Evolutionary conservation across 2,329 filamentous ascomycete genomes (phyloP).

Genomic region (Catunica adiposa): DNA sequence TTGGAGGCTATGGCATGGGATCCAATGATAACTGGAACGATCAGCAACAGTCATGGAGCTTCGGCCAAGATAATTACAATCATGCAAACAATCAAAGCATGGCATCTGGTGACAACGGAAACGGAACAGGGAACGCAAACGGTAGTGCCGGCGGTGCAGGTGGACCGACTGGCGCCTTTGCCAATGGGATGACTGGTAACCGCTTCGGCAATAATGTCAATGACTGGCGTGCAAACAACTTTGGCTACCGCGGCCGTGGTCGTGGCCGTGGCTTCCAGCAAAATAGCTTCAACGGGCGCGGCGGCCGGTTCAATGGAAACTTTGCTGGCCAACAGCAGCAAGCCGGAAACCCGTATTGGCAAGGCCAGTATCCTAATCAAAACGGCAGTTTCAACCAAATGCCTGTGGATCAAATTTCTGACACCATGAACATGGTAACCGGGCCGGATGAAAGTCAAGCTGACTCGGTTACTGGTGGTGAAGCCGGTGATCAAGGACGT

Average conservation of each 20-base stretch:
- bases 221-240: constrained; percentile 12
- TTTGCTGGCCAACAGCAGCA: constrained; percentile 11
- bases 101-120: constrained; percentile 58
- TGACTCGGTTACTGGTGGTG: constrained; percentile 9
- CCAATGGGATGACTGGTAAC: constrained; percentile 8
- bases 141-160: constrained; percentile 21
- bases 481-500: constrained; percentile 14
- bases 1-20: constrained; percentile 56
- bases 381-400: constrained; percentile 20
- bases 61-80: constrained; percentile 80
- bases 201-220: constrained; percentile 8
- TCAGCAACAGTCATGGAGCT: constrained; percentile 62
- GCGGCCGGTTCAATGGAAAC: constrained; percentile 16
- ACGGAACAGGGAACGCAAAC: constrained; percentile 34
- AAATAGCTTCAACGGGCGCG: constrained; percentile 13
- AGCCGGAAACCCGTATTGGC: constrained; percentile 18
- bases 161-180: neutral
- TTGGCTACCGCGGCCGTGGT: constrained; percentile 11
- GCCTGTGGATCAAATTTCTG: constrained; percentile 15
- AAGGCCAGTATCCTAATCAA: constrained; percentile 18
- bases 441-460: constrained; percentile 7
- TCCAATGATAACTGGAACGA: constrained; percentile 67
- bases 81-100: constrained; percentile 68
- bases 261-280: constrained; percentile 12
- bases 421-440: constrained; percentile 6